These are phyloP conservation scores for Fraxinus dipetala DNA, from an alignment of 305 asterid species.

Conservation along the genomic window DNA sequence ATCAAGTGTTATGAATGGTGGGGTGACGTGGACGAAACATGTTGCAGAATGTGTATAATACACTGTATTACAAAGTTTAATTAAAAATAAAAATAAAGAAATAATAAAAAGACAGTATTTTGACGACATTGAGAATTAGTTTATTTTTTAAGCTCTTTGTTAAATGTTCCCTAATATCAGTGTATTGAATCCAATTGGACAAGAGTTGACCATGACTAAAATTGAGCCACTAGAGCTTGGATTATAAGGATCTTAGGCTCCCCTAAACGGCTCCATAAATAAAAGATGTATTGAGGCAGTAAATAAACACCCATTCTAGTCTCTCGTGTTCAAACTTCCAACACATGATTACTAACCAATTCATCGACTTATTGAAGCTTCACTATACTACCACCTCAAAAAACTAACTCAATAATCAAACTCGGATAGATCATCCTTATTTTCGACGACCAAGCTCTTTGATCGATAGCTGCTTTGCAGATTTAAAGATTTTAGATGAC, in stretches of 20 bases:
- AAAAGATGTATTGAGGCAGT: not conserved
- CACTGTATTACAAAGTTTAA: not conserved
- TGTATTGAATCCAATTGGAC: not conserved
- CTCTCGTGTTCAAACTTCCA: not conserved
- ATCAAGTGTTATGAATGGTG: not conserved
- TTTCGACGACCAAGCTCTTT: not conserved
- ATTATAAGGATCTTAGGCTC: not conserved
- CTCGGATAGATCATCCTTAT: not conserved
- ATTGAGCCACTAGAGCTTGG: not conserved
- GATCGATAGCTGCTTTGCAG: not conserved
- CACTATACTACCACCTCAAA: not conserved
- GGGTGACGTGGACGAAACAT: not conserved
- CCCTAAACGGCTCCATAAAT: not conserved
- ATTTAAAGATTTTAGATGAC: not conserved
- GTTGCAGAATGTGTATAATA: not conserved
- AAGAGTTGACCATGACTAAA: not conserved
- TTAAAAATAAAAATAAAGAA: no score
- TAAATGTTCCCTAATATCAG: not conserved
- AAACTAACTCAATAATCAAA: not conserved
- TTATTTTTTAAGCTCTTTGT: not conserved
- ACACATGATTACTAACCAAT: not conserved
- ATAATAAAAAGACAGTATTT: not conserved
- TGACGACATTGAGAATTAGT: not conserved
- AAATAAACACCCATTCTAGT: not conserved
- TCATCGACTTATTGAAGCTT: not conserved